These are phyloP conservation scores for Globisporangium barbulae DNA, from an alignment of 352 stramenopile genomes.

Conservation along the genomic window DNA sequence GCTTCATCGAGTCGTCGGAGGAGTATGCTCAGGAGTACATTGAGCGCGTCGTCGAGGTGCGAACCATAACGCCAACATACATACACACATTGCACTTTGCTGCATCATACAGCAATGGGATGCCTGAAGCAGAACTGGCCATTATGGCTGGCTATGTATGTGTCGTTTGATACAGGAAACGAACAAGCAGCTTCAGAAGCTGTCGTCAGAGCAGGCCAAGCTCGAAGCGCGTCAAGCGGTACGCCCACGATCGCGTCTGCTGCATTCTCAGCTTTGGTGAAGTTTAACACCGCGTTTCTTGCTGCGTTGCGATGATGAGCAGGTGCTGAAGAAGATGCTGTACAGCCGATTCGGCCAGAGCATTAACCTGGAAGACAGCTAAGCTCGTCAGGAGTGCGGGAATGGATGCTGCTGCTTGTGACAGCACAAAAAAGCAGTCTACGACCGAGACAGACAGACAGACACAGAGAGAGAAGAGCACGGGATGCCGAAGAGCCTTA, in stretches of 20 bases:
- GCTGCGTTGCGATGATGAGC: background rate
- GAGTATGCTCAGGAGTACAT: conserved; percentile 94
- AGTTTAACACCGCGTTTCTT: background rate
- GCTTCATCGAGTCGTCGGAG: conserved; percentile 94
- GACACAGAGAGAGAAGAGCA: background rate
- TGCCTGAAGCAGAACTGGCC: no score
- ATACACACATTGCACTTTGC: background rate
- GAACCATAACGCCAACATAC: background rate
- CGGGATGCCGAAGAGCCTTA: background rate
- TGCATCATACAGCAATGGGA: background rate
- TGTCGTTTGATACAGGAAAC: conserved; percentile 32
- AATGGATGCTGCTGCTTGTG: background rate
- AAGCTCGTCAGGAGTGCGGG: conserved; percentile 13
- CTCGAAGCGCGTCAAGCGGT: conserved; percentile 89
- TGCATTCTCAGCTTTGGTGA: no score
- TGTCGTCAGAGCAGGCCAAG: conserved; percentile 82
- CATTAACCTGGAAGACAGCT: conserved; percentile 96
- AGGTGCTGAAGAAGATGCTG: conserved; percentile 90
- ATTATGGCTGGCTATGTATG: background rate
- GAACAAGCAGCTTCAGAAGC: conserved; percentile 78
- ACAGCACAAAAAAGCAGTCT: background rate
- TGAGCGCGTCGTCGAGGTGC: conserved; percentile 86
- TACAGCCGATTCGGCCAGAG: conserved; percentile 95
- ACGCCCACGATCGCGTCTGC: conserved; percentile 1
- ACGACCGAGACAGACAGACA: background rate